Conservation (phyloP, 2,329 filamentous ascomycete genomes). For the Colletotrichum gigasporum region DNA sequence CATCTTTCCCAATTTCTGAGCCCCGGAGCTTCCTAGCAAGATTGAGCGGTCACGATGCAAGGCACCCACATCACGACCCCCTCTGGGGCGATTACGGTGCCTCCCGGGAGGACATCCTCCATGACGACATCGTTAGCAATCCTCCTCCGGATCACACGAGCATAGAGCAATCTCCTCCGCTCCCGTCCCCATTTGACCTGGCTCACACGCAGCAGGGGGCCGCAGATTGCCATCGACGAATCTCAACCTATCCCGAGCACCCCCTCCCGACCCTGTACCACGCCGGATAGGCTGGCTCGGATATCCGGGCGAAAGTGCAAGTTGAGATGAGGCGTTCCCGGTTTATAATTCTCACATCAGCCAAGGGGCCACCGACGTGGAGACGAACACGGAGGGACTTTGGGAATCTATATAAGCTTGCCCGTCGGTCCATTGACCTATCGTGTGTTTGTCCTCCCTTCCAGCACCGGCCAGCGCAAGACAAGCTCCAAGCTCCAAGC, state of each 20-base stretch:
- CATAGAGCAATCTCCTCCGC: neutral
- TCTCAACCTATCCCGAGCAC: neutral
- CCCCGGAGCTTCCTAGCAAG: neutral
- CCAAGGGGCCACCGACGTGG: neutral
- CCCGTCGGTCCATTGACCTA: no score
- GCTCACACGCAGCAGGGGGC: neutral
- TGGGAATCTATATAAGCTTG: neutral
- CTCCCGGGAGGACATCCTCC: neutral
- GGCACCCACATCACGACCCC: neutral
- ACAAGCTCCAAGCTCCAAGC: accelerated
- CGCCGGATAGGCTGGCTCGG: neutral
- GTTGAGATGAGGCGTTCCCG: neutral
- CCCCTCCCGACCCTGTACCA: neutral
- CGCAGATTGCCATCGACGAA: neutral
- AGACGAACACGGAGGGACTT: neutral
- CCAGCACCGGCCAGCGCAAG: no score
- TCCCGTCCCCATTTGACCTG: neutral
- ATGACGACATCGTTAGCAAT: constrained; percentile 20
- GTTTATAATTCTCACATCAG: neutral
- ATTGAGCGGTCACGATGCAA: neutral
- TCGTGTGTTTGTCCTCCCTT: no score
- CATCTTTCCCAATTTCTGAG: neutral
- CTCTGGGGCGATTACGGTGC: neutral
- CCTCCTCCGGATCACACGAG: neutral
- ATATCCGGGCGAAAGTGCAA: constrained; percentile 3